Evolutionary conservation across 1,139 yeast genomes (phyloP), one percentile per base, ranked within the genome.

Genomic region (Taphrina wiesneri): DNA sequence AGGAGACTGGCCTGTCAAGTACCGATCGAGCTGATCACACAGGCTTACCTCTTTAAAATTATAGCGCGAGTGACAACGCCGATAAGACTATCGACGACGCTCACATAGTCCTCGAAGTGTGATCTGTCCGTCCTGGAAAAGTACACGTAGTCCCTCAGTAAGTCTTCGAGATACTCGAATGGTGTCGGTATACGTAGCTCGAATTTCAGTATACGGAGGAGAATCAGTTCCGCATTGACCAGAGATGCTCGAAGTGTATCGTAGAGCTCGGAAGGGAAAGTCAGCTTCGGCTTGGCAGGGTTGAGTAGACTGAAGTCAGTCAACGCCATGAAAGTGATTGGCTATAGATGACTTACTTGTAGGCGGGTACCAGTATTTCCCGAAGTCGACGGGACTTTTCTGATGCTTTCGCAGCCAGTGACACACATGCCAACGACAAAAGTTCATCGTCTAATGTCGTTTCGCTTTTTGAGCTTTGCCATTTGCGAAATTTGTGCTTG

Each of bases 291-390:
- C 23, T 32, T 53, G 17, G 56, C 30, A 17, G 69, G 71, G 11
- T 65, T 61, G 6, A 70, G 34, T 25, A 57, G 69, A 45, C 67
- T 65, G 43, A 17, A 45, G n/a, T 28, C 28, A 7, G 49, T 45
- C 28, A 45, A 23, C 6, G n/a, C 28, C n/a, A 7, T 23, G 17
- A 39, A 6, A 6, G 11, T 11, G 34, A 30, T 6, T 30, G 34
- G 11, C 34, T 11, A 11, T 41, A 7, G 13, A 6, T 17, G 15
- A 39, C 51, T n/a, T 60, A 61, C 65, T 30, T 54, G 62, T 69
- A 64, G 1, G 71, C 70, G 11, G 71, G 71, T 3, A 68, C 65
- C 26, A 70, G 67, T 5, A 70, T 64, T 30, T 70, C 71, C 28
- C 71, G 65, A 9, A 68, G 65, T 7, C 71, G 67, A 19, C 71